Conservation (phyloP, 768 basidiomycete genomes). For the Austroboletus festivus region DNA sequence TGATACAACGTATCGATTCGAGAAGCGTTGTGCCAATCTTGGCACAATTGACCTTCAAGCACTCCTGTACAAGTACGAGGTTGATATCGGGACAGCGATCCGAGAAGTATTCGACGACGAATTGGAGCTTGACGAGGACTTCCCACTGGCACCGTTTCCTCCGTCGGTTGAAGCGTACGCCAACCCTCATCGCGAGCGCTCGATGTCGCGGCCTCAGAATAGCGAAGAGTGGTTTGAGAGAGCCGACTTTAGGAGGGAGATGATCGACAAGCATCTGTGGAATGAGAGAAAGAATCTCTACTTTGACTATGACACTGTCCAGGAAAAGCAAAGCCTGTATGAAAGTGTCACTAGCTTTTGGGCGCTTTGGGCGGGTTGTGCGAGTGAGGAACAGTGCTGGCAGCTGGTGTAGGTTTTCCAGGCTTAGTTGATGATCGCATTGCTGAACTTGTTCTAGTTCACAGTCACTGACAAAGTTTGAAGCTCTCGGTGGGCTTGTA, state of each 20-base stretch:
- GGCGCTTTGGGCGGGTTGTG: slow-evolving; percentile 97
- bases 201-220: slow-evolving; percentile 57
- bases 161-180: slow-evolving; percentile 70
- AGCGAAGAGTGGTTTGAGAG: slow-evolving; percentile 93
- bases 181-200: slow-evolving; percentile 56
- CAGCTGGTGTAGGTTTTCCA: slow-evolving; percentile 74
- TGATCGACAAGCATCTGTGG: slow-evolving; percentile 95
- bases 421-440: slow-evolving; percentile 1
- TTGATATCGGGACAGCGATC: slow-evolving; percentile 98
- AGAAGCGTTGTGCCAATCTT: slow-evolving; percentile 95
- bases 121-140: slow-evolving; percentile 90
- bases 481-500: slow-evolving; percentile 91
- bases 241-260: slow-evolving; percentile 75
- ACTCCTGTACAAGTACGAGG: slow-evolving; percentile 96
- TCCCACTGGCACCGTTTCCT: slow-evolving; percentile 88
- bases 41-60: slow-evolving; percentile 96
- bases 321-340: slow-evolving; percentile 88
- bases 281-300: slow-evolving; percentile 93
- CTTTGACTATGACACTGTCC: slow-evolving; percentile 93
- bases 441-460: slow-evolving; percentile 47
- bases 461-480: slow-evolving; percentile 89
- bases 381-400: slow-evolving; percentile 93
- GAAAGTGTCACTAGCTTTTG: slow-evolving; percentile 97
- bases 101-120: slow-evolving; percentile 92
- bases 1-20: slow-evolving; percentile 95